Base-by-base conservation (phyloP, 2,329 filamentous ascomycete species). In the Plenodomus lindquistii region DNA sequence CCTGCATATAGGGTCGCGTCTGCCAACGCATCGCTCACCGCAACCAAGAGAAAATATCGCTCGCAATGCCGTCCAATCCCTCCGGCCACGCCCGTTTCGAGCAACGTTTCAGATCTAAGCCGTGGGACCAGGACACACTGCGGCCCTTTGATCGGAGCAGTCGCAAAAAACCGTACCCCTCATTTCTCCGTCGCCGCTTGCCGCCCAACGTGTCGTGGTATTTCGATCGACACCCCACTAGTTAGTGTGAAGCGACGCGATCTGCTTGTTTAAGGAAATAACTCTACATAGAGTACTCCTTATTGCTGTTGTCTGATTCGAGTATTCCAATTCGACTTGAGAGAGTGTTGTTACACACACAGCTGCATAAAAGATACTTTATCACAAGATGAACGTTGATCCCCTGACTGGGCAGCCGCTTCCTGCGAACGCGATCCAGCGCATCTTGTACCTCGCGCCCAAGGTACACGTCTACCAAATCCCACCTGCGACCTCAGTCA, bases 391-490 rank as follows among this genome's bases (percentile, higher is more conserved):
- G 85, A 80, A 85, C 62, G 75, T 79, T 67, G 88, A 94, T 73
- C 88, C 88, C 43, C 80, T 85, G 46, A 93, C 88, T 18, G 86
- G 86, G 62, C 76, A 75, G 27, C 73, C 85, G 56, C 81, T 91
- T 59, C 86, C 88, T 46, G 70, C 83, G 43, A 88, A 89, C 67
- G 87, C 90, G 62, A 93, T 95, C 74, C 89, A 94, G 74, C 86
- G 90, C 70, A 79, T 94, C 69, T 86, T 95, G 71, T 92, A 90
- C 81, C 77, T 91, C 70, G 83, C 86, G 55, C 77, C 81, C 63
- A 78, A 81, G 57, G 87, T 94, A 56, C 89, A 95, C 77, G 82
- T 96, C 78, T 96, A 96, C 80, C 85, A 87, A 66, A 91, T 95
- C 70, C 91, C 91, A 16, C 90, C 91, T 19, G 79, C 91, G 48